Base-by-base conservation (phyloP, 805 yeast species). In the Metschnikowia hibisci region DNA sequence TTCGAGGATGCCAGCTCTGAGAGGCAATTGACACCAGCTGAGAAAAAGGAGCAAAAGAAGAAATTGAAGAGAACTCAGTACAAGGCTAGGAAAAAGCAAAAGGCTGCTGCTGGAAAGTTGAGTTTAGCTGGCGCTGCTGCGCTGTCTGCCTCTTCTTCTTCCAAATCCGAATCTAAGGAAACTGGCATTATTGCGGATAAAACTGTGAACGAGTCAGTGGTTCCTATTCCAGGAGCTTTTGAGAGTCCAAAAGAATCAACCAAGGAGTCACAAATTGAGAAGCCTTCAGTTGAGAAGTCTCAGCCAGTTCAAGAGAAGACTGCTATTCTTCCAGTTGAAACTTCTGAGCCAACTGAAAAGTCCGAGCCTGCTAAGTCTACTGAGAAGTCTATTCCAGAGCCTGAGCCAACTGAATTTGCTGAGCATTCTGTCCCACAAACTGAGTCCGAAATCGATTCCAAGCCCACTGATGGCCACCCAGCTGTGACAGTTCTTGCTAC, bases 1-100 rank as follows among this genome's bases (percentile, higher is more conserved):
- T 72, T 81, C 18, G 67, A 77, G 47, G 72, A 75, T 41, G 84
- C 63, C 11, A 71, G 67, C 51, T 61, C 67, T 25, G 62, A 63
- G 61, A 36, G 45, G 5, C 48, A 25, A 8, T 48, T 46, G 42
- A 32, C 50, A 16, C 26, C 50, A 14, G 50, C 45, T 32, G 53
- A 53, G 45, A 46, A 41, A 57, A 65, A 68, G 61, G 64, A 66
- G 50, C 69, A 64, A 42, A 69, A 68, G 65, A 69, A 67, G 57
- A 69, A 69, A 56, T 71, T 69, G 41, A 69, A 68, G 63, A 66
- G 69, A 61, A 59, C 63, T 30, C 68, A 64, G 53, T 64, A 69
- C 58, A 69, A 62, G 58, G 67, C 67, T 39, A 69, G 66, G 56
- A 69, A 68, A 64, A 66, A 66, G 61, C 40, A 57, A 53, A 63